Percentiles rank a stretch among this genome's conserved stretches.
Evolutionary conservation across 176 grass and related monocot genomes (phyloP).

Genomic region (Echinochloa phyllopogon): DNA sequence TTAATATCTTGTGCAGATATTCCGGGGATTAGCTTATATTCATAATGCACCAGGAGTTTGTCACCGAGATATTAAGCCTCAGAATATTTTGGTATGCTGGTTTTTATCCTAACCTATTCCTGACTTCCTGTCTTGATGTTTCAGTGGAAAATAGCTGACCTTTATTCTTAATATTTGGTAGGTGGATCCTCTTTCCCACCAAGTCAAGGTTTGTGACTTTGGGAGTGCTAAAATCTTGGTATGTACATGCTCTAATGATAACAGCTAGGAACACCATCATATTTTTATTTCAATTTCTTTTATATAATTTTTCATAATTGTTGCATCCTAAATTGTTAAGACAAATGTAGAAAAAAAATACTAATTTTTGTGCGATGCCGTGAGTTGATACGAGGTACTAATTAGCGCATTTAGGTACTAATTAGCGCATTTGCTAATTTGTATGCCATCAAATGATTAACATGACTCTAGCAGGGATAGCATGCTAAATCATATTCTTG

Average conservation of each 20-base stretch:
- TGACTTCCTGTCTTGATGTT: conserved; percentile 4
- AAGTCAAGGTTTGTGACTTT: conserved; percentile 92
- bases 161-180: conserved; percentile 28
- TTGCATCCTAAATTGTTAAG: not conserved
- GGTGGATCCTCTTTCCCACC: conserved; percentile 85
- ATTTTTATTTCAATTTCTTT: not conserved
- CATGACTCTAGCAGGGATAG: not conserved
- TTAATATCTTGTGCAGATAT: conserved; percentile 65
- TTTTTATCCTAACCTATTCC: not conserved
- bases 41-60: conserved; percentile 77
- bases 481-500: not conserved
- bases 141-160: not conserved
- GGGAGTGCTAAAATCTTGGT: conserved; percentile 84
- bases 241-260: conserved; percentile 35
- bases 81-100: conserved; percentile 78
- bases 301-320: not conserved
- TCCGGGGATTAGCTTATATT: conserved; percentile 83
- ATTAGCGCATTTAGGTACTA: not conserved
- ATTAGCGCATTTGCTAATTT: conserved; percentile 4
- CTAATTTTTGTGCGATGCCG: not conserved
- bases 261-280: not conserved
- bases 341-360: not conserved
- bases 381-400: not conserved
- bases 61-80: conserved; percentile 86
- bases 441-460: not conserved